Conservation (phyloP, 1,284 basidiomycete genomes). For the Farysia itapuensis region DNA sequence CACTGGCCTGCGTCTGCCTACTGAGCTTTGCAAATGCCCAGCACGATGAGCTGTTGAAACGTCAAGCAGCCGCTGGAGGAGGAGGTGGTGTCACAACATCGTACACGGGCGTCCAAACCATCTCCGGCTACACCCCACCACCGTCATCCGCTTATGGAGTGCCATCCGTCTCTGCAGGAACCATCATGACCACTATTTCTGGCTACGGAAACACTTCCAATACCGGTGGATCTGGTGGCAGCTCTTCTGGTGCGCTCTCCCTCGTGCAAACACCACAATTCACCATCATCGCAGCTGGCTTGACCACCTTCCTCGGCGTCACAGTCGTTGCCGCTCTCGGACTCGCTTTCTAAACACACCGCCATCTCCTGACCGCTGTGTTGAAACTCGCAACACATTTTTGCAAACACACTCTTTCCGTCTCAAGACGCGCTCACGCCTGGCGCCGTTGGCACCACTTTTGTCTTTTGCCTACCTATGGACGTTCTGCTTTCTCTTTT, state of each 20-base stretch:
- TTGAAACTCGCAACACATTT: too few species aligned
- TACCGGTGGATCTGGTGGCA: slow-evolving; percentile 11
- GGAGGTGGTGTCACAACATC: slow-evolving; percentile 37
- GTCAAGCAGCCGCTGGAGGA: slow-evolving; percentile 46
- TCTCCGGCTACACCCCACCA: slow-evolving; percentile 47
- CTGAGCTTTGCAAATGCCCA: too few species aligned
- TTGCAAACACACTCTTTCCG: too few species aligned
- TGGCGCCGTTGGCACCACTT: too few species aligned
- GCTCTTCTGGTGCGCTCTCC: slow-evolving; percentile 18
- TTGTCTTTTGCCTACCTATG: too few species aligned
- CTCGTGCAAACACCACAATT: slow-evolving; percentile 12
- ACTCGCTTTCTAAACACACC: slow-evolving; percentile 1
- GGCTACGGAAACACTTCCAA: slow-evolving; percentile 37
- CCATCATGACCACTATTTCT: slow-evolving; percentile 35
- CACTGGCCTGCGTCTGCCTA: too few species aligned
- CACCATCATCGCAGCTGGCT: slow-evolving; percentile 7
- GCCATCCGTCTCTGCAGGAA: slow-evolving; percentile 32
- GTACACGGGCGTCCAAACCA: slow-evolving; percentile 36
- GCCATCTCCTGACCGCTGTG: too few species aligned
- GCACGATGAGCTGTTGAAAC: slow-evolving; percentile 10
- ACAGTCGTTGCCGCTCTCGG: slow-evolving; percentile 15
- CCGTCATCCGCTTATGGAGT: slow-evolving; percentile 6
- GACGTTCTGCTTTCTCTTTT: too few species aligned
- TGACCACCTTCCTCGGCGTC: slow-evolving; percentile 9
- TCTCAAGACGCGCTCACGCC: too few species aligned